Conservation (phyloP, 2,329 filamentous ascomycete genomes). For the Didymella pomorum region DNA sequence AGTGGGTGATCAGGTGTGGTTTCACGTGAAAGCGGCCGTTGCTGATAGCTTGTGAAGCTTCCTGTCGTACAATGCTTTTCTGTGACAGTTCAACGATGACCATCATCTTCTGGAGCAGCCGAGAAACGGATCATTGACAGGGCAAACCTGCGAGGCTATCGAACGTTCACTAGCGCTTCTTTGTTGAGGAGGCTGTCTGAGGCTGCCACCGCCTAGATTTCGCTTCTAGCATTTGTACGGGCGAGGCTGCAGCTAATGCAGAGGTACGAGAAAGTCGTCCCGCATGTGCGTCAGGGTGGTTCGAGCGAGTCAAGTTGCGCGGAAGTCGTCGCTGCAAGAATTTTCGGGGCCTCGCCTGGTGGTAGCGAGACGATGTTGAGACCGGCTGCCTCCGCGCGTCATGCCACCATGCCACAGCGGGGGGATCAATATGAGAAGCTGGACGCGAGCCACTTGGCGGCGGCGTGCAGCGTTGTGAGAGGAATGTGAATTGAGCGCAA, state of each 20-base stretch:
- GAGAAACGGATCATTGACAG: not conserved
- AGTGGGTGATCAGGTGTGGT: slow-evolving; percentile 28
- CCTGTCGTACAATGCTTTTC: not conserved
- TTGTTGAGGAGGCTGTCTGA: slow-evolving; percentile 6
- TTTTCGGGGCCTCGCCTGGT: slow-evolving; percentile 14
- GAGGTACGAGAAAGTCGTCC: slow-evolving; percentile 7
- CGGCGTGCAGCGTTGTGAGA: not conserved
- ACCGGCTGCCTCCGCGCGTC: slow-evolving; percentile 21
- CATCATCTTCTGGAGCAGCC: not conserved
- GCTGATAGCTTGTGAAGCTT: not conserved
- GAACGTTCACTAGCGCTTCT: not conserved
- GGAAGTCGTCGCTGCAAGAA: slow-evolving; percentile 21
- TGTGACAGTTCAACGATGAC: not conserved
- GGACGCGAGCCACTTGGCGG: slow-evolving; percentile 23
- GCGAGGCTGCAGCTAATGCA: slow-evolving; percentile 18
- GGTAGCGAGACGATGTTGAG: slow-evolving; percentile 31
- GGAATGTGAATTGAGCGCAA: slow-evolving; percentile 5
- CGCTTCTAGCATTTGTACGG: not conserved
- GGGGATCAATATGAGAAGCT: slow-evolving; percentile 23
- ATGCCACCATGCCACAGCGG: slow-evolving; percentile 29
- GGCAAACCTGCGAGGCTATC: not conserved
- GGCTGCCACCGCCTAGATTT: not conserved
- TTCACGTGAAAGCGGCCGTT: slow-evolving; percentile 30
- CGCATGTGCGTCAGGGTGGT: slow-evolving; percentile 15
- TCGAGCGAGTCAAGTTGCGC: slow-evolving; percentile 18